Conservation (phyloP, 1,139 yeast genomes). For the Hyphopichia burtonii region DNA sequence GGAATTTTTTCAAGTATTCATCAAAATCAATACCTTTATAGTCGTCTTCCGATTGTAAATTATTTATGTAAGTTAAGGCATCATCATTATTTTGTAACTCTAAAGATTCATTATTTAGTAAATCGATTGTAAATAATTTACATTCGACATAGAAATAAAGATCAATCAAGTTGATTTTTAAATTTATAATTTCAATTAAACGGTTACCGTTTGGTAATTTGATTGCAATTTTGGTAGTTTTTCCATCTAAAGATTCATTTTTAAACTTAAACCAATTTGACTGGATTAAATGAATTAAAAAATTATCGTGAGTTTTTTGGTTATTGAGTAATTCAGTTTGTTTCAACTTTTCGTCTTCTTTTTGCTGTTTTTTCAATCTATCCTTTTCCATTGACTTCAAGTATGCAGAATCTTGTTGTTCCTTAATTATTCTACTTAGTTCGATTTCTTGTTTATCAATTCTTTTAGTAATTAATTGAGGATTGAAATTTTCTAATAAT, state of each 20-base stretch:
- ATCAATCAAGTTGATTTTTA: slow-evolving; percentile 51
- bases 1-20: slow-evolving; percentile 23
- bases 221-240: slow-evolving; percentile 28
- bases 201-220: slow-evolving; percentile 60
- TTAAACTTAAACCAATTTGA: slow-evolving; percentile 13
- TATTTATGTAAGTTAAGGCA: slow-evolving; percentile 11
- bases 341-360: slow-evolving; percentile 16
- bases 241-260: slow-evolving; percentile 5
- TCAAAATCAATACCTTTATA: slow-evolving; percentile 7
- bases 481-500: slow-evolving; percentile 43
- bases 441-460: slow-evolving; percentile 56
- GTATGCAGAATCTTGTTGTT: slow-evolving; percentile 60
- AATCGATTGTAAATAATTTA: slow-evolving; percentile 22
- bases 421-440: slow-evolving; percentile 47
- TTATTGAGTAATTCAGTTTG: slow-evolving; percentile 13
- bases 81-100: slow-evolving; percentile 13
- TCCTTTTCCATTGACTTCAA: slow-evolving; percentile 49
- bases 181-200: slow-evolving; percentile 53
- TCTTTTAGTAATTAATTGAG: slow-evolving; percentile 51
- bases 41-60: slow-evolving; percentile 7
- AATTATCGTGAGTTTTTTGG: slow-evolving; percentile 10
- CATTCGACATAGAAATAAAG: slow-evolving; percentile 66
- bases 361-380: slow-evolving; percentile 32
- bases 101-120: slow-evolving; percentile 11
- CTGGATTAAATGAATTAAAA: slow-evolving; percentile 13